These are phyloP conservation scores for Boletus sp. DNA, from an alignment of 768 basidiomycete species.

Conservation along the genomic window DNA sequence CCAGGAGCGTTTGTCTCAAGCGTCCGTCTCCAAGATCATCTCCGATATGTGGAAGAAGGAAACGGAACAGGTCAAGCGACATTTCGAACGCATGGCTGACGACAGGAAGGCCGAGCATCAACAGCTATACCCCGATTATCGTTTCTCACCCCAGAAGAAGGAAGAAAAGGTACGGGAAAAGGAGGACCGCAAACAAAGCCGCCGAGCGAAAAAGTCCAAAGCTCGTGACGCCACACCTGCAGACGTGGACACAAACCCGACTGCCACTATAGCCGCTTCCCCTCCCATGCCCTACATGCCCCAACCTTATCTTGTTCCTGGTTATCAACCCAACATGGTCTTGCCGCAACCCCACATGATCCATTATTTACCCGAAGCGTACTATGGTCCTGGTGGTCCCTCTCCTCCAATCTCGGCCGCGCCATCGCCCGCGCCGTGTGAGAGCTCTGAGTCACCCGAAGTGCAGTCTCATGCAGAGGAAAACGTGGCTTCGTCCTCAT, in stretches of 20 bases:
- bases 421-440: conserved; percentile 39
- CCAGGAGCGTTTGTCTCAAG: conserved; percentile 45
- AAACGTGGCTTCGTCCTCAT: conserved; percentile 13
- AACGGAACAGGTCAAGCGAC: conserved; percentile 40
- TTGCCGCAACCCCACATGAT: conserved; percentile 21
- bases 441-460: conserved; percentile 10
- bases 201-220: conserved; percentile 20
- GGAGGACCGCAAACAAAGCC: conserved; percentile 37
- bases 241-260: not conserved
- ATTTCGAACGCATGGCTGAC: conserved; percentile 55
- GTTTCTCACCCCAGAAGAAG: conserved; percentile 54
- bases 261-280: not conserved
- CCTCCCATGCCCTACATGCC: conserved; percentile 1
- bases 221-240: conserved; percentile 18
- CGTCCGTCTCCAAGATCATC: conserved; percentile 62
- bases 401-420: conserved; percentile 53
- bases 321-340: conserved; percentile 1
- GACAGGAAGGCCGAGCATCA: conserved; percentile 50
- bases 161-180: conserved; percentile 44
- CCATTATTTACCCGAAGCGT: conserved; percentile 26
- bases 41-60: conserved; percentile 63
- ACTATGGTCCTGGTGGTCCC: conserved; percentile 40
- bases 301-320: not conserved
- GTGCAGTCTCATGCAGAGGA: conserved; percentile 8
- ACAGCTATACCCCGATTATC: conserved; percentile 51